Evolutionary conservation across 441 rosid species (phyloP), one percentile per base, ranked within the genome.

Genomic region (Brassica balearica): DNA sequence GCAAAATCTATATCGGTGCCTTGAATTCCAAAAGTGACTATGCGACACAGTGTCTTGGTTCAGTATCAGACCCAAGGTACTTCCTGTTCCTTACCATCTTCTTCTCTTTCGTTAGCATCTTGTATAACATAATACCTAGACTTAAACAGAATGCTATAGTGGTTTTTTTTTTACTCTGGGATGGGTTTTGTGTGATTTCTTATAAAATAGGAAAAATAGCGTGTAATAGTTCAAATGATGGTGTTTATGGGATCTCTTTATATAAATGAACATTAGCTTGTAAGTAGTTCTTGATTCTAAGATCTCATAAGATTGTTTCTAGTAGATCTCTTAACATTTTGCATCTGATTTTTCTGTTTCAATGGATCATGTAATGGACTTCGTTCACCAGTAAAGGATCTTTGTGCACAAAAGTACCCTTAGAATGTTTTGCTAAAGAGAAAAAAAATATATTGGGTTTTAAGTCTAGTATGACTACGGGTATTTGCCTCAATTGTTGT

Each of bases 1-100:
- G 98, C 43, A 86, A 85, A 59, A 91, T 91, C 71, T 88, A 94
- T 69, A 68, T 96, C 27, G 92, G 89, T 72, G 93, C 92, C 2
- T 85, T 94, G 67, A 82, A 83, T 78, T 87, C 91, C 46, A 88
- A 83, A 76, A 84, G 88, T 71, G 82, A 74, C 25, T 81, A 86
- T 63, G 90, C 90, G 69, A 80, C 82, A 80, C 86, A 96, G 72
- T 84, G 87, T 77, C 80, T 92, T 23, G 87, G 92, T 83, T 83
- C 88, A 60, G 85, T 91, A 69, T 82, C 94, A 11, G 89, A 88
- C 81, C 83, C 83, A 58, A 85, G 98, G 97, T 96, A 78, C 29
- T 48, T 10, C 58, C 58, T 19, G 19, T 51, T 51, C 20, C 19
- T 51, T 51, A 51, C 19, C 5, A n/a, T 51, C 58, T 51, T 32